Conservation (phyloP, 768 basidiomycete species). For the Lactarius sanguifluus region DNA sequence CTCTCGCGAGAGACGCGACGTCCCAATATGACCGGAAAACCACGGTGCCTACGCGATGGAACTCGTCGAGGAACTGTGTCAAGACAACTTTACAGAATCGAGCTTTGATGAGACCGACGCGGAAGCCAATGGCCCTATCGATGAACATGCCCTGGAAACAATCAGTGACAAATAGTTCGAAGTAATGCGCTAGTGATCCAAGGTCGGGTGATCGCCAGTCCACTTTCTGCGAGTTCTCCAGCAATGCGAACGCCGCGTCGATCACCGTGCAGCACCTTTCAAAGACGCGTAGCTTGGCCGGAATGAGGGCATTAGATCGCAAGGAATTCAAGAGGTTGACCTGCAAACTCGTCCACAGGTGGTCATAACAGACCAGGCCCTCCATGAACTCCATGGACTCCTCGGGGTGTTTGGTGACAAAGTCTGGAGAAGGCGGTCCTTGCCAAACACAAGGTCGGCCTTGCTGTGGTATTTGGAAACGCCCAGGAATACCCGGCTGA, state of each 20-base stretch:
- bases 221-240: neutral
- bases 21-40: constrained; percentile 13
- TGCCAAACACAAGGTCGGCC: constrained; percentile 5
- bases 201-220: constrained; percentile 20
- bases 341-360: constrained; percentile 11
- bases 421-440: constrained; percentile 9
- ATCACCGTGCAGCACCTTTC: constrained; percentile 11
- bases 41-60: neutral
- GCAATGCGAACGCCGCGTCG: neutral
- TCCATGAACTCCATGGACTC: neutral
- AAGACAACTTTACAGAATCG: constrained; percentile 4
- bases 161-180: constrained; percentile 4
- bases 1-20: constrained; percentile 9
- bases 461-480: constrained; percentile 1
- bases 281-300: constrained; percentile 1
- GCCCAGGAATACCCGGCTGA: neutral
- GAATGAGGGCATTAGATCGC: neutral
- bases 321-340: constrained; percentile 5
- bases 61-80: neutral
- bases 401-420: neutral
- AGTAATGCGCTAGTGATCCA: neutral
- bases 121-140: neutral
- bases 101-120: constrained; percentile 1
- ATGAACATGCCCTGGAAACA: constrained; percentile 12
- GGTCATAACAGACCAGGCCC: neutral